Base-by-base conservation (phyloP, 2,329 filamentous ascomycete genomes). In the Talaromyces sp. region DNA sequence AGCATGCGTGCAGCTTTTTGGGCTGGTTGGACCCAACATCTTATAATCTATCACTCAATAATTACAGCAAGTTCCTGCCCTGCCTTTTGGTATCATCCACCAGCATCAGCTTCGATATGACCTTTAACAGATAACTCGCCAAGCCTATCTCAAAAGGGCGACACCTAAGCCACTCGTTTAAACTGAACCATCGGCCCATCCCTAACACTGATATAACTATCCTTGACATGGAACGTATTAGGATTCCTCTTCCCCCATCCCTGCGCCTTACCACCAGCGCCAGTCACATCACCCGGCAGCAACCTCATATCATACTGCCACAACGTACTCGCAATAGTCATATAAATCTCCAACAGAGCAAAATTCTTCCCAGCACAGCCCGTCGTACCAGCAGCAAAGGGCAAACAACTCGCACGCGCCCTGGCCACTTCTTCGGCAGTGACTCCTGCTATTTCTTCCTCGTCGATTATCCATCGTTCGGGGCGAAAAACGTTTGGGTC, bases 401-500 rank as follows among this genome's bases (percentile, higher is more conserved):
- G 54, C 19, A 58, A 25, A 58, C 54, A 58, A 40, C 54, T 58
- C 3, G 54, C 8, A 3, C 31, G 15, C 1, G 54, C 54, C 8
- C 11, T 36, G n/a, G 31, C 54, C 13, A 58, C 31, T 58, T 58
- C 53, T 25, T 58, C 53, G 10, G 53, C 53, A 22, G 53, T 58
- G 13, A 58, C 53, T 8, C 53, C 53, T 15, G 6, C 11, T 15
- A 15, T 13, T 38, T 56, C 53, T 22, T 22, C 25, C 8, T 53
- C 45, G 17, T 62, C 60, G 5, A 62, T 25, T 1, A 62, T 62
- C 60, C 60, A 62, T 13, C 60, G 60, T 15, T 62, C 60, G 19
- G 60, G 60, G 13, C 45, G 47, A 34, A n/a, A 62, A 3, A 53
- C 29, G 17, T 53, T 27, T 10, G 60, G 45, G 7, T 53, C 31